Conservation (phyloP, 2,329 filamentous ascomycete species). For the Thermoascus crustaceus region DNA sequence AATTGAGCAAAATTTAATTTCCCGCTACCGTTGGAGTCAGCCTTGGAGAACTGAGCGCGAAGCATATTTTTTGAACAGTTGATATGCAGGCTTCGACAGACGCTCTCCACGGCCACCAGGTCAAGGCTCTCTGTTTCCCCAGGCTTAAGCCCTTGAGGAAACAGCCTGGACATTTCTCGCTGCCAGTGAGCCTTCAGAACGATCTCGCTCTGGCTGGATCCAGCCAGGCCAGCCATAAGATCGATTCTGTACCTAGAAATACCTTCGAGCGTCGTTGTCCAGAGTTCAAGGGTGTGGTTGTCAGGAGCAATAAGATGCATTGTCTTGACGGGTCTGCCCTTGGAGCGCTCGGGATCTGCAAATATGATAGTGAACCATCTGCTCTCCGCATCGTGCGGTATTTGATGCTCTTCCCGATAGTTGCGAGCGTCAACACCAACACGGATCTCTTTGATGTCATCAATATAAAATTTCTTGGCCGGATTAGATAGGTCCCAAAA, state of each 20-base stretch:
- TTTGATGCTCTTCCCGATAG: constrained; percentile 74
- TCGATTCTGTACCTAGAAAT: constrained; percentile 81
- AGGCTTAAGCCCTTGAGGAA: constrained; percentile 31
- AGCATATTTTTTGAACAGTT: constrained; percentile 73
- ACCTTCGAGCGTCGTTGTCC: constrained; percentile 75
- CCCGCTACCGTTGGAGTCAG: constrained; percentile 57
- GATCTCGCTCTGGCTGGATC: constrained; percentile 64
- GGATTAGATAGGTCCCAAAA: constrained; percentile 75
- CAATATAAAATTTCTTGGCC: constrained; percentile 82
- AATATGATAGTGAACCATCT: constrained; percentile 91
- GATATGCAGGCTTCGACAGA: constrained; percentile 87
- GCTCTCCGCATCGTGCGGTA: constrained; percentile 58
- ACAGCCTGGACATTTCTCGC: constrained; percentile 67
- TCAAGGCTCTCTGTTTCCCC: constrained; percentile 65
- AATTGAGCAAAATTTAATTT: constrained; percentile 74
- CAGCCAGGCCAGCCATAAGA: constrained; percentile 80
- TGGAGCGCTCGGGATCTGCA: constrained; percentile 66
- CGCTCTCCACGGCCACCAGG: constrained; percentile 66
- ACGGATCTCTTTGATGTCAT: constrained; percentile 88
- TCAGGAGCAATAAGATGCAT: constrained; percentile 81
- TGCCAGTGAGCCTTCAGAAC: constrained; percentile 81
- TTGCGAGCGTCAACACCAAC: constrained; percentile 76
- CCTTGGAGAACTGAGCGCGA: constrained; percentile 63
- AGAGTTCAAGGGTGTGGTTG: constrained; percentile 62
- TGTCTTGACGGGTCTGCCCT: constrained; percentile 61